These are phyloP conservation scores for Alternaria hordeiaustralica DNA, from an alignment of 2,329 filamentous ascomycete species.

Conservation along the genomic window DNA sequence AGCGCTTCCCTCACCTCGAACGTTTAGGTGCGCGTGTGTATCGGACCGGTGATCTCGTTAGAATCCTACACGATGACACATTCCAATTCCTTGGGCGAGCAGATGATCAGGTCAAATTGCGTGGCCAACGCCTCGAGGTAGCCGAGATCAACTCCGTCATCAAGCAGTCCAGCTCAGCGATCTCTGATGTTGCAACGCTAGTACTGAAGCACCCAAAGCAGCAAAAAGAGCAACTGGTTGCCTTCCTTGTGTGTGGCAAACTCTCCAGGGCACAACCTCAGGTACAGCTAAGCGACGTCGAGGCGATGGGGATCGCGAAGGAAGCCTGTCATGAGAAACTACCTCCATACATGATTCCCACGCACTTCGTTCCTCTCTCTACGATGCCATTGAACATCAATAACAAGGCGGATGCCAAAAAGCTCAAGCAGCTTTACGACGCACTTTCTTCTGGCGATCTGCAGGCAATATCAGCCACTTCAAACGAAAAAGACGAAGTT, in stretches of 20 bases:
- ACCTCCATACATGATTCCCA: slow-evolving; percentile 89
- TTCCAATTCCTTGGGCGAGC: slow-evolving; percentile 88
- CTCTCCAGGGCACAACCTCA: slow-evolving; percentile 22
- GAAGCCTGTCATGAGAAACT: slow-evolving; percentile 72
- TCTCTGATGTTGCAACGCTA: slow-evolving; percentile 77
- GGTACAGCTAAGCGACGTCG: slow-evolving; percentile 26
- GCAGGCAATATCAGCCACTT: slow-evolving; percentile 56
- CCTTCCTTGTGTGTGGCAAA: slow-evolving; percentile 63
- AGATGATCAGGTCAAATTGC: slow-evolving; percentile 91
- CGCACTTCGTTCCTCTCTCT: slow-evolving; percentile 75
- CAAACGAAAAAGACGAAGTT: slow-evolving; percentile 22
- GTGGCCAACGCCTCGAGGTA: slow-evolving; percentile 87
- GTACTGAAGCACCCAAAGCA: slow-evolving; percentile 74
- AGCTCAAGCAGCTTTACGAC: slow-evolving; percentile 70
- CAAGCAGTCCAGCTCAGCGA: slow-evolving; percentile 61
- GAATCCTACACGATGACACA: slow-evolving; percentile 78
- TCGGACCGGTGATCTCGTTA: slow-evolving; percentile 86
- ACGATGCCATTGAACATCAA: slow-evolving; percentile 82
- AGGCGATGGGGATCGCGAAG: slow-evolving; percentile 30
- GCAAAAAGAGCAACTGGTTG: slow-evolving; percentile 81
- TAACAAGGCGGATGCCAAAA: slow-evolving; percentile 84
- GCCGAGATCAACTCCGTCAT: slow-evolving; percentile 90
- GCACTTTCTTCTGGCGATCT: slow-evolving; percentile 66
- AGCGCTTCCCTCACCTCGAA: slow-evolving; percentile 74
- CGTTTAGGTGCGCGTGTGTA: slow-evolving; percentile 65